Evolutionary conservation across 2,329 filamentous ascomycete genomes (phyloP), one percentile per base, ranked within the genome.

Genomic region (Talaromyces sp.): DNA sequence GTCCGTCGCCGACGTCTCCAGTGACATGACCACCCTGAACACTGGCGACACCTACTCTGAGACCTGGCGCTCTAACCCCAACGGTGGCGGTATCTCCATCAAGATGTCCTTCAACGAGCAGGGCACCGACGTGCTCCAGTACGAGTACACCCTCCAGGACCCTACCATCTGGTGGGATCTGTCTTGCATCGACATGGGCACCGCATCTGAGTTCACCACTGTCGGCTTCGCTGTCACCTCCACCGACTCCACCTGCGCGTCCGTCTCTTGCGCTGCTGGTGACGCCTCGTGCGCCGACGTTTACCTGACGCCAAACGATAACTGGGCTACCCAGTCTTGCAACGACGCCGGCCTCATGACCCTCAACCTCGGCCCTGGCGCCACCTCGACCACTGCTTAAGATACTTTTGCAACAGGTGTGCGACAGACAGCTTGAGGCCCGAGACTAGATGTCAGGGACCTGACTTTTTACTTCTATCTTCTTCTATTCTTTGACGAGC

Each of bases 241-340:
- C 48, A 54, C 65, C 26, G 59, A 63, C 48, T 12, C 11, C 41
- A 59, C 66, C 58, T 78, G 75, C 69, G 72, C 69, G 19, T 62
- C 63, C 35, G 73, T 74, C 55, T 65, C 65, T 59, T 78, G 75
- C 66, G 52, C 60, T 31, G 68, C 74, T 24, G 74, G 75, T 43
- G 74, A 75, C 54, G 29, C 57, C 24, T 61, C 65, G 21, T 78
- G 75, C 65, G 65, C 70, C 19, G 70, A 71, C 57, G 75, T 74
- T 53, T 78, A 78, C 66, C 69, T 76, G 65, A 59, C 72, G 62
- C 74, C 74, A 17, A 66, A 68, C 29, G 75, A 77, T 66, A 68
- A 77, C 68, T 67, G 72, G 43, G 75, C 75, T 43, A 78, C 75
- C 52, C 73, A 77, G 63, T 72, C 73, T 59, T 78, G 75, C 67